Base-by-base conservation (phyloP, 257 asterid genomes). In the Coffea canephora region DNA sequence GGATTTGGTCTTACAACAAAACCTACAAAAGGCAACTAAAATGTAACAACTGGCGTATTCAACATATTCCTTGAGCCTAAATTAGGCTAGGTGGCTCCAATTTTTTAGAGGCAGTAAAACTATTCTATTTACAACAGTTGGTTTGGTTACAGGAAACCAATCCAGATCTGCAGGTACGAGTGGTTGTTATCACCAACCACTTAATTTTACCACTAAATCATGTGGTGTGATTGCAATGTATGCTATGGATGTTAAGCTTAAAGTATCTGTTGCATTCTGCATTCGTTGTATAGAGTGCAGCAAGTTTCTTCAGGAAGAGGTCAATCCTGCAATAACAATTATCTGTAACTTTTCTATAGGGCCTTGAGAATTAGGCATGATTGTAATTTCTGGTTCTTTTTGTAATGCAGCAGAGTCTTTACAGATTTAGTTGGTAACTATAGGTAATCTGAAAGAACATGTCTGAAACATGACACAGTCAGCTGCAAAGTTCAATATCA, bases 1-100 rank as follows among this genome's bases (percentile, higher is more conserved):
- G 97, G 95, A 18, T 93, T 80, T 76, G 97, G 98, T 25, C 85
- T 93, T 25, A 80, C 86, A 1, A 91, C 97, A 18, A 49, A 80
- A 45, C 80, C 90, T 27, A 65, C 79, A 69, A 78, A 82, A 59
- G 61, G 74, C 36, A 73, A 77, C 66, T 84, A n/a, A 76, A 62
- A n/a, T 41, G 43, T 34, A 27, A 27, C 31, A 27, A 27, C 16
- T 10, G 15, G 65, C 48, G 14, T 12, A 34, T 10, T 0, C 23
- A 55, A 34, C 75, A 71, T n/a, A 5, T 16, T 16, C n/a, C 8
- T 55, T 65, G 43, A 39, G 31, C 50, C 50, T n/a, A 49, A 0
- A 62, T 59, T 59, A 59, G 8, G n/a, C 65, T 59, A 2, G 25
- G 25, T 6, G 27, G 6, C 6, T 59, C 65, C 21, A 59, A 39